A percentile compares a stretch with the other conserved stretches of the same genome.
Evolutionary conservation across 2,329 filamentous ascomycete genomes (phyloP).

Genomic region (Colletotrichum tanaceti): DNA sequence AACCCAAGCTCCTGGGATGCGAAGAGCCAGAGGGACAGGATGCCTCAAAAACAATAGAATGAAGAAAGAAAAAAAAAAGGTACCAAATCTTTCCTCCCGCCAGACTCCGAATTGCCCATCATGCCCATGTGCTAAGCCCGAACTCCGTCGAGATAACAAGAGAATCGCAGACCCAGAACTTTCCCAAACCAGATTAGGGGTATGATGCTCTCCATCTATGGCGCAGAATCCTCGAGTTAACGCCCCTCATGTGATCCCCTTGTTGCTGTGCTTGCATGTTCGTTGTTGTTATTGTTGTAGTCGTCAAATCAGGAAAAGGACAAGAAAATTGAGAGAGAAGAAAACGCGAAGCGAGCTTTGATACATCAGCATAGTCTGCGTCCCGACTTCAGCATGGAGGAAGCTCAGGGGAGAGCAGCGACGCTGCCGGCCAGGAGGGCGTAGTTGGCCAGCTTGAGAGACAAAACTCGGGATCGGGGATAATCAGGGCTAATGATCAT

Average conservation of each 20-base stretch:
- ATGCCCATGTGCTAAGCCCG: conserved; percentile 20
- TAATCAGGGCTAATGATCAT: conserved; percentile 68
- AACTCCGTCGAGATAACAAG: conserved; percentile 31
- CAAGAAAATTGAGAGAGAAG: not conserved
- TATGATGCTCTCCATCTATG: conserved; percentile 40
- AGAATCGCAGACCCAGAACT: conserved; percentile 31
- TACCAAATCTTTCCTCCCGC: conserved; percentile 24
- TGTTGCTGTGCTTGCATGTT: conserved; percentile 38
- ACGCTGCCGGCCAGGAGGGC: conserved; percentile 54
- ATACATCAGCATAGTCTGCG: not conserved
- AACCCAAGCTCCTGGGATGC: conserved; percentile 14
- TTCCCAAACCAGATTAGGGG: conserved; percentile 39
- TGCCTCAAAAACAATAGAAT: conserved; percentile 17
- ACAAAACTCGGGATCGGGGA: conserved; percentile 63
- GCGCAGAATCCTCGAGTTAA: conserved; percentile 30
- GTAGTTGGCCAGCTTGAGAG: conserved; percentile 69
- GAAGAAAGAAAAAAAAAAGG: not conserved
- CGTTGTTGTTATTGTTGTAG: conserved; percentile 35
- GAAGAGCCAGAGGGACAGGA: conserved; percentile 14
- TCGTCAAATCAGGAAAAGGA: conserved; percentile 23
- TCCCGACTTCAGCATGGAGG: not conserved
- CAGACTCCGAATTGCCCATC: conserved; percentile 36
- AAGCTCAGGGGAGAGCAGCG: conserved; percentile 30
- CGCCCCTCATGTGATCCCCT: conserved; percentile 33
- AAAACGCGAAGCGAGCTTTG: not conserved